Conservation (phyloP, 1,284 basidiomycete species). For the Mycena sp. region DNA sequence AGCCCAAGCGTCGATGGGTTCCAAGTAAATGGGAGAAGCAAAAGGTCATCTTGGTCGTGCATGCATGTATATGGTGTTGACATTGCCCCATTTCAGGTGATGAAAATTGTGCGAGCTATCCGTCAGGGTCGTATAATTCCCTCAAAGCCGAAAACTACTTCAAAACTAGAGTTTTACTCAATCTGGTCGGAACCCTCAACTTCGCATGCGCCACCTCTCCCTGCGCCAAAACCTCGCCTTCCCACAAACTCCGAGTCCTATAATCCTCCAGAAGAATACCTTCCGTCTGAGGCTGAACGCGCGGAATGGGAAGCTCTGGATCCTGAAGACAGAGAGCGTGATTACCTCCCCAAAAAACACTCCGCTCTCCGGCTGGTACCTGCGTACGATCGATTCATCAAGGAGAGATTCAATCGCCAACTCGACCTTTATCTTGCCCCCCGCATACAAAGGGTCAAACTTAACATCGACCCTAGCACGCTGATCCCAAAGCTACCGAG, state of each 20-base stretch:
- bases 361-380: constrained; percentile 89
- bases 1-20: constrained; percentile 97
- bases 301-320: constrained; percentile 89
- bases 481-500: constrained; percentile 97
- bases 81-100: constrained; percentile 66
- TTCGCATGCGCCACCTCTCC: constrained; percentile 81
- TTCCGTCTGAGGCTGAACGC: constrained; percentile 89
- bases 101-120: constrained; percentile 99
- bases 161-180: constrained; percentile 84
- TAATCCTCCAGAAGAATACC: constrained; percentile 97
- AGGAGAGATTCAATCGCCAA: constrained; percentile 94
- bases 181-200: constrained; percentile 88
- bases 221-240: constrained; percentile 91
- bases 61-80: constrained; percentile 13
- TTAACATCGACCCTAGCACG: constrained; percentile 91
- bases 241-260: constrained; percentile 97
- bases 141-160: constrained; percentile 82
- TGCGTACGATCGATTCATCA: constrained; percentile 92
- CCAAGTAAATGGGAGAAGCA: constrained; percentile 99
- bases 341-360: constrained; percentile 93
- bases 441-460: constrained; percentile 86
- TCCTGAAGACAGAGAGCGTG: constrained; percentile 90
- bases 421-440: constrained; percentile 98
- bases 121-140: constrained; percentile 94
- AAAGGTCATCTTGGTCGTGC: constrained; percentile 68